Percentiles rank a stretch among this genome's conserved stretches.
These are phyloP conservation scores for Cladosporium austrohemisphaericum DNA, from an alignment of 2,329 filamentous ascomycete genomes.

Conservation along the genomic window DNA sequence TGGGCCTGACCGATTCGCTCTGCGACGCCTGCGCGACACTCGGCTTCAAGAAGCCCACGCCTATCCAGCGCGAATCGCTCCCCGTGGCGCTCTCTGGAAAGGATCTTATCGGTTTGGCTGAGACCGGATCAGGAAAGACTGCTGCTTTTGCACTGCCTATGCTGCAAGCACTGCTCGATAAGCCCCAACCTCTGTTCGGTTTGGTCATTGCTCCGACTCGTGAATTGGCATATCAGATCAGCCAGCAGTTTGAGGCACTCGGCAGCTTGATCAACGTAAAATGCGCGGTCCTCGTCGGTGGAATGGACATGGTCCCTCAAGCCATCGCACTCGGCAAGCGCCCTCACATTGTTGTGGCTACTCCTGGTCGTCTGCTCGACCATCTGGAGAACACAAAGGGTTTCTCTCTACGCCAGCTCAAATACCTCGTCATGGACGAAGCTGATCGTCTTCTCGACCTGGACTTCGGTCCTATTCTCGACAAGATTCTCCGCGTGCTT, in stretches of 20 bases:
- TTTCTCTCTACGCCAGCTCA: slow-evolving; percentile 76
- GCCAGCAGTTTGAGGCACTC: slow-evolving; percentile 79
- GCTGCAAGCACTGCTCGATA: slow-evolving; percentile 82
- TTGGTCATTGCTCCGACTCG: slow-evolving; percentile 88
- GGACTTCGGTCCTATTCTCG: slow-evolving; percentile 87
- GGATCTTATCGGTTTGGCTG: slow-evolving; percentile 89
- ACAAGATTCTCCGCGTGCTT: slow-evolving; percentile 88
- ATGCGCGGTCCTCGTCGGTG: slow-evolving; percentile 76
- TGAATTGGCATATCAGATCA: slow-evolving; percentile 89
- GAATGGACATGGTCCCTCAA: slow-evolving; percentile 93
- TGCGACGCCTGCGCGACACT: slow-evolving; percentile 83
- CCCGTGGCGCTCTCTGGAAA: slow-evolving; percentile 73
- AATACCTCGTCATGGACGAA: slow-evolving; percentile 93
- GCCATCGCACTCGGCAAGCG: slow-evolving; percentile 90
- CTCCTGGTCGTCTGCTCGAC: slow-evolving; percentile 82
- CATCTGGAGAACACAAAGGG: slow-evolving; percentile 97
- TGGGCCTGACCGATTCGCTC: slow-evolving; percentile 79
- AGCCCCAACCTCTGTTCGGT: slow-evolving; percentile 80
- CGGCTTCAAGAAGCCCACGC: slow-evolving; percentile 80
- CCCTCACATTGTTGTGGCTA: slow-evolving; percentile 89
- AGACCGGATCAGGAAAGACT: slow-evolving; percentile 95
- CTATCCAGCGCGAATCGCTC: slow-evolving; percentile 83
- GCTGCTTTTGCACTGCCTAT: slow-evolving; percentile 93
- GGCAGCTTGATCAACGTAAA: slow-evolving; percentile 84
- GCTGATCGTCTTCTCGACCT: slow-evolving; percentile 88